Percentiles rank a stretch among this genome's conserved stretches.
phyloP scores from a whole-genome alignment of 2,329 filamentous ascomycete species.

The Fusarium palustre region DNA sequence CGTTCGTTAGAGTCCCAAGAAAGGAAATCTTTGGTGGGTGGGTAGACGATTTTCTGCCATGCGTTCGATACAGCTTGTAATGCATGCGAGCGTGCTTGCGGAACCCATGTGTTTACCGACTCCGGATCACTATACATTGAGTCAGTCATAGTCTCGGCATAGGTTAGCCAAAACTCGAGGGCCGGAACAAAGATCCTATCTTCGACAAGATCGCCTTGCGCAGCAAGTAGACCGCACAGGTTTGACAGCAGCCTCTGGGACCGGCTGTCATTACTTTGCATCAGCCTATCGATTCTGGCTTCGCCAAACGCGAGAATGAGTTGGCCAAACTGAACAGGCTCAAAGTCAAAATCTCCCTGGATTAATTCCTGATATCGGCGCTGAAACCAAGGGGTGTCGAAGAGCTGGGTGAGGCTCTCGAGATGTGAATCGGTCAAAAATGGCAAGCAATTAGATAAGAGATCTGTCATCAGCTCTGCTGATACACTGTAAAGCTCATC shows the following conservation, averaged over 20 bases:
- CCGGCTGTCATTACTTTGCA: slow-evolving; percentile 63
- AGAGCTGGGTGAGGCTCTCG: slow-evolving; percentile 66
- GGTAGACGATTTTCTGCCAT: slow-evolving; percentile 77
- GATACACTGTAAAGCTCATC: slow-evolving; percentile 69
- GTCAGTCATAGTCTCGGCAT: slow-evolving; percentile 76
- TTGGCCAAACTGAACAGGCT: slow-evolving; percentile 73
- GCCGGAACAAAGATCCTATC: slow-evolving; percentile 80
- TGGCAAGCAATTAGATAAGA: slow-evolving; percentile 71
- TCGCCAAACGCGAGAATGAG: slow-evolving; percentile 77
- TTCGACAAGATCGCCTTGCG: slow-evolving; percentile 73
- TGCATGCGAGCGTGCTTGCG: slow-evolving; percentile 67
- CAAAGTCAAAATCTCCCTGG: slow-evolving; percentile 71
- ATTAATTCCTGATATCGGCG: slow-evolving; percentile 66
- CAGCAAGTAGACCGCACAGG: slow-evolving; percentile 73
- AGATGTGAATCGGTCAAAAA: slow-evolving; percentile 72
- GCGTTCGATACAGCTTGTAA: slow-evolving; percentile 74
- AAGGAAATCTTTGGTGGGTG: slow-evolving; percentile 66
- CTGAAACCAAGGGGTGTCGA: slow-evolving; percentile 70
- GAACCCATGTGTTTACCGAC: slow-evolving; percentile 65
- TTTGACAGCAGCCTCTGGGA: slow-evolving; percentile 66
- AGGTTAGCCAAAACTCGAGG: slow-evolving; percentile 85
- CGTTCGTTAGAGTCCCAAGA: slow-evolving; percentile 78
- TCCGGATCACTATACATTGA: slow-evolving; percentile 64
- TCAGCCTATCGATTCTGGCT: slow-evolving; percentile 70
- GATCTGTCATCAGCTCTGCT: slow-evolving; percentile 73